phyloP scores from a whole-genome alignment of 2,329 filamentous ascomycete species.

The Scedosporium minutisporum region DNA sequence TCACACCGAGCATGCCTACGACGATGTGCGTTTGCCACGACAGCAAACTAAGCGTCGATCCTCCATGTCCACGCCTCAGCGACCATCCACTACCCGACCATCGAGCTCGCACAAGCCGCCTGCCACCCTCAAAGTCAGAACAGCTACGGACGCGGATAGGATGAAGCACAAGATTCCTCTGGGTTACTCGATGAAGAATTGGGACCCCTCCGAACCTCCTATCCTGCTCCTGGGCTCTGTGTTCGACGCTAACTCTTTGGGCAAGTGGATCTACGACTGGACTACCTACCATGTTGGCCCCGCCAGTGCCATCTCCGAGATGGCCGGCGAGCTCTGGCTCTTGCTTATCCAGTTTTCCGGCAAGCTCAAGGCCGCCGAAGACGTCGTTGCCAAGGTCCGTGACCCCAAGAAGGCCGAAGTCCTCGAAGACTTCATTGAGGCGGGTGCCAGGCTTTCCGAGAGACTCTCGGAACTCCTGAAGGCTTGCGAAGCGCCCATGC shows the following conservation, averaged over 20 bases:
- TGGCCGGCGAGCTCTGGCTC: slow-evolving; percentile 92
- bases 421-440: slow-evolving; percentile 82
- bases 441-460: slow-evolving; percentile 75
- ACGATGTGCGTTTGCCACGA: background rate
- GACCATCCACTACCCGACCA: slow-evolving; percentile 43
- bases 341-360: slow-evolving; percentile 86
- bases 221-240: slow-evolving; percentile 92
- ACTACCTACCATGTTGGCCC: slow-evolving; percentile 84
- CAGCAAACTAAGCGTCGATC: slow-evolving; percentile 24
- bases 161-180: slow-evolving; percentile 65
- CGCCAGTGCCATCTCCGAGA: slow-evolving; percentile 73
- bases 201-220: slow-evolving; percentile 89
- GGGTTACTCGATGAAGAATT: slow-evolving; percentile 95
- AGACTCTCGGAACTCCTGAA: slow-evolving; percentile 82
- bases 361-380: slow-evolving; percentile 86
- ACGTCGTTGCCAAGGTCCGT: slow-evolving; percentile 63
- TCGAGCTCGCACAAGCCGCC: slow-evolving; percentile 28
- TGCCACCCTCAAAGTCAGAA: slow-evolving; percentile 19
- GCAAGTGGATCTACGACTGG: slow-evolving; percentile 99
- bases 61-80: slow-evolving; percentile 40
- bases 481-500: slow-evolving; percentile 89
- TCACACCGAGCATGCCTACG: background rate
- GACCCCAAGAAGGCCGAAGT: slow-evolving; percentile 65
- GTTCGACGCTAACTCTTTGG: slow-evolving; percentile 93
- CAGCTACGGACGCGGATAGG: slow-evolving; percentile 50